Evolutionary conservation across 2,329 filamentous ascomycete genomes (phyloP), one percentile per base, ranked within the genome.

Genomic region (Periconia macrospinosa): DNA sequence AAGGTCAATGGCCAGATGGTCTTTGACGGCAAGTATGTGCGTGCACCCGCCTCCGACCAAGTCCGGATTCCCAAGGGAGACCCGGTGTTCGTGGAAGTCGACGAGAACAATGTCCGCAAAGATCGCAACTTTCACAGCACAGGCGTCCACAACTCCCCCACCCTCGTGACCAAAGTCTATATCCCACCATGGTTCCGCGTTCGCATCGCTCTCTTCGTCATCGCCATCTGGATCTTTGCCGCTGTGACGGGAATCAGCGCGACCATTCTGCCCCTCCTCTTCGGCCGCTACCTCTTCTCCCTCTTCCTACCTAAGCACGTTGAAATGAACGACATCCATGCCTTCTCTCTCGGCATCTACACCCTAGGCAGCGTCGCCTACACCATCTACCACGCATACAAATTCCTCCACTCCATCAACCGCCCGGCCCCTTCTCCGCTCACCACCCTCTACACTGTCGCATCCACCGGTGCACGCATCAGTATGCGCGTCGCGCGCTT

Each of bases 21-120:
- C 15, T 82, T 83, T 2, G 86, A 93, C 62, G 94, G 94, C 6
- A 85, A 82, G 53, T 97, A 92, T 70, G 93, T 97, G 20, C 86
- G 91, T 44, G 91, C 92, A n/a, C 94, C 94, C 11, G 92, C 91
- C 17, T 96, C 92, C 1, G 94, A 99, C 71, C 92, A 96, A 70
- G 90, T 97, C 60, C 91, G 95, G 67, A 92, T 97, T 35, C 90
- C 92, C 3, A 96, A 95, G 73, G 90, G 90, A 40, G 83, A 82
- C 45, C 78, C 81, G 15, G 92, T 96, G 3, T 97, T 99, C 67
- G 77, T 96, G 17, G 84, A 90, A 47, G 88, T 93, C 9, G 81
- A 83, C 11, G 84, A 89, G 49, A 74, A 86, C 23, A 88, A 92
- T 55, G 78, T 85, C 42, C 81, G 86, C 40, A 74, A 84, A 35